Percentiles rank a stretch among this genome's conserved stretches.
Conservation (phyloP, 352 stramenopile genomes). For the Phytophthora cactorum region DNA sequence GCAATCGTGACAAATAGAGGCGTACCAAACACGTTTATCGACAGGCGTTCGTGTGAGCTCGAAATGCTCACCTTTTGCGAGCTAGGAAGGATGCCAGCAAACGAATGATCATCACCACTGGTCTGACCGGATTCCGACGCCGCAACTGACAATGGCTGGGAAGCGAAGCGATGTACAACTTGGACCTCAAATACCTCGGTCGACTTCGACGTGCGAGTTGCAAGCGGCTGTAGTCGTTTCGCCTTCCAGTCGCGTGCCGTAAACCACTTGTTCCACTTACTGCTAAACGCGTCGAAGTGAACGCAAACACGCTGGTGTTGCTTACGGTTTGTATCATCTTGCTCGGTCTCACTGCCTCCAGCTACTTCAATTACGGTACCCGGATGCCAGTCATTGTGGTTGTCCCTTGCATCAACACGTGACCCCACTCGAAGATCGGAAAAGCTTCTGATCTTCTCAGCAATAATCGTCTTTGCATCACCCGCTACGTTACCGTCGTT, state of each 20-base stretch:
- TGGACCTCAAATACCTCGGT: constrained; percentile 83
- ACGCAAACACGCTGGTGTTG: constrained; percentile 48
- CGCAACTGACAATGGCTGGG: constrained; percentile 4
- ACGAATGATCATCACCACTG: constrained; percentile 23
- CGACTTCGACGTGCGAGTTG: constrained; percentile 44
- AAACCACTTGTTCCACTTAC: constrained; percentile 83
- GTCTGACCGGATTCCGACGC: constrained; percentile 20
- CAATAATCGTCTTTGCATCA: constrained; percentile 8
- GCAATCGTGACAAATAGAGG: constrained; percentile 81
- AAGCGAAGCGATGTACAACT: constrained; percentile 63
- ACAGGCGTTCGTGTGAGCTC: constrained; percentile 8
- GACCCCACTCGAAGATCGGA: constrained; percentile 57
- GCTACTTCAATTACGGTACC: constrained; percentile 64
- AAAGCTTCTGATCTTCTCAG: constrained; percentile 41
- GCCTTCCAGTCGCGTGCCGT: constrained; percentile 58
- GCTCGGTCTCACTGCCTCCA: constrained; percentile 3
- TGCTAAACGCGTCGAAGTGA: constrained; percentile 76
- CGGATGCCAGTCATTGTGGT: constrained; percentile 63
- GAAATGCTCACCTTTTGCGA: constrained; percentile 25
- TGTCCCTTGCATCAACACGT: constrained; percentile 62
- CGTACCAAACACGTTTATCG: constrained; percentile 65
- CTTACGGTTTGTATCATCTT: constrained; percentile 6
- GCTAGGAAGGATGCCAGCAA: constrained; percentile 22
- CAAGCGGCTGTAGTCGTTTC: constrained; percentile 51
- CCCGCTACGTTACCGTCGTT: not conserved